Evolutionary conservation across 2,329 filamentous ascomycete species (phyloP).

Genomic region (Drechslerella coelobrocha): DNA sequence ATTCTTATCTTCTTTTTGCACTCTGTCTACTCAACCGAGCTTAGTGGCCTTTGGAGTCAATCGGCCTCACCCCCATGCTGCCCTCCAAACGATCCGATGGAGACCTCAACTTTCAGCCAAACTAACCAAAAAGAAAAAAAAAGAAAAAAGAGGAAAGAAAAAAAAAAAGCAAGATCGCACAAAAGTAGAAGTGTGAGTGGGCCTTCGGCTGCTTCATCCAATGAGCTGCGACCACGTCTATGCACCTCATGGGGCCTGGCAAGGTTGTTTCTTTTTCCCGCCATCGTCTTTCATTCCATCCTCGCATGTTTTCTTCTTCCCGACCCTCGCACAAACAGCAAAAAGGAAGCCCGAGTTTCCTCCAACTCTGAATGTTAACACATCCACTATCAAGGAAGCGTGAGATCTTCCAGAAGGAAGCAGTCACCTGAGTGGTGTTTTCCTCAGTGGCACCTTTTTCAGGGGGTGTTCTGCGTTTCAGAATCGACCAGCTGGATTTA

Average conservation of each 20-base stretch:
- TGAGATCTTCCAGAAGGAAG: conserved; percentile 44
- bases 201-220: conserved; percentile 41
- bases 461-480: conserved; percentile 48
- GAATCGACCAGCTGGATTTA: conserved; percentile 49
- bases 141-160: neutral
- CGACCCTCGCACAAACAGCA: conserved; percentile 27
- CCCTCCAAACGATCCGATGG: conserved; percentile 45
- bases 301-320: conserved; percentile 35
- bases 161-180: neutral
- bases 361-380: neutral
- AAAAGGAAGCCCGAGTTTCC: conserved; percentile 28
- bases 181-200: conserved; percentile 7
- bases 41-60: conserved; percentile 27
- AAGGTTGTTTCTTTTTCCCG: conserved; percentile 48
- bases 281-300: conserved; percentile 24
- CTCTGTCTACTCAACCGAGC: conserved; percentile 29
- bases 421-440: conserved; percentile 48
- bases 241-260: conserved; percentile 43
- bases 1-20: conserved; percentile 48
- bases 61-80: conserved; percentile 39
- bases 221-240: conserved; percentile 50
- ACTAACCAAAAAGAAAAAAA: conserved; percentile 10
- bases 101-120: neutral
- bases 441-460: conserved; percentile 47
- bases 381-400: conserved; percentile 24